Evolutionary conservation across 192 early-diverging fungal species (phyloP).

Genomic region (Coemansia sp.): DNA sequence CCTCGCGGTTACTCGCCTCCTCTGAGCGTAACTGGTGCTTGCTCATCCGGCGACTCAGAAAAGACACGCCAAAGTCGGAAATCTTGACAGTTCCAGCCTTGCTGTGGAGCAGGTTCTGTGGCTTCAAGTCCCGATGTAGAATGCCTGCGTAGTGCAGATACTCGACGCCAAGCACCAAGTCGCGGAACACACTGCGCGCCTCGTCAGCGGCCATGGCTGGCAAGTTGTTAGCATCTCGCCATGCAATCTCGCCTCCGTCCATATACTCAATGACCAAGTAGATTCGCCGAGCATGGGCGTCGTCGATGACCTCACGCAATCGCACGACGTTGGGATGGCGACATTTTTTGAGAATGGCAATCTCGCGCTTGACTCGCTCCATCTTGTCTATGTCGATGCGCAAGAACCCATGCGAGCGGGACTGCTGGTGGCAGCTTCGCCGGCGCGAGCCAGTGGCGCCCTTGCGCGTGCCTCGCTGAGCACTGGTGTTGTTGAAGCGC

Average conservation of each 20-base stretch:
- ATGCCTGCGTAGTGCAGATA: slow-evolving; percentile 96
- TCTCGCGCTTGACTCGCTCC: slow-evolving; percentile 92
- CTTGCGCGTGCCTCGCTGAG: slow-evolving; percentile 8
- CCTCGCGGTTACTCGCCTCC: slow-evolving; percentile 2
- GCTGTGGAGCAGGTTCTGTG: slow-evolving; percentile 88
- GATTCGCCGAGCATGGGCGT: slow-evolving; percentile 86
- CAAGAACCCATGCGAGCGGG: slow-evolving; percentile 35
- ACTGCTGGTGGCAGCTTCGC: slow-evolving; percentile 11
- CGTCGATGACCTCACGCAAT: slow-evolving; percentile 94
- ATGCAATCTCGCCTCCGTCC: slow-evolving; percentile 89
- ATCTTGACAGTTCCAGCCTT: slow-evolving; percentile 85
- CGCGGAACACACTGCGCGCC: slow-evolving; percentile 82
- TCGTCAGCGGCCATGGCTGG: slow-evolving; percentile 69
- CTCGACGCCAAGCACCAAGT: slow-evolving; percentile 88
- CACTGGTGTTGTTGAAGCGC: slow-evolving; percentile 22
- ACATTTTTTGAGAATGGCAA: slow-evolving; percentile 96
- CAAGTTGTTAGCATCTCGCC: slow-evolving; percentile 69
- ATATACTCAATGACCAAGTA: slow-evolving; percentile 94
- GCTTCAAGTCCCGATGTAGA: slow-evolving; percentile 98
- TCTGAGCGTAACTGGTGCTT: slow-evolving; percentile 13
- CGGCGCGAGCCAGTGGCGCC: slow-evolving; percentile 1
- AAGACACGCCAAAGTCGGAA: slow-evolving; percentile 98
- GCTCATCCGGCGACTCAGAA: slow-evolving; percentile 61
- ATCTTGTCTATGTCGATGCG: slow-evolving; percentile 54
- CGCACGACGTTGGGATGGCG: slow-evolving; percentile 89